Percentiles rank a stretch among this genome's conserved stretches.
phyloP scores from a whole-genome alignment of 192 early-diverging fungal species.

The Entomortierella beljakovae region DNA sequence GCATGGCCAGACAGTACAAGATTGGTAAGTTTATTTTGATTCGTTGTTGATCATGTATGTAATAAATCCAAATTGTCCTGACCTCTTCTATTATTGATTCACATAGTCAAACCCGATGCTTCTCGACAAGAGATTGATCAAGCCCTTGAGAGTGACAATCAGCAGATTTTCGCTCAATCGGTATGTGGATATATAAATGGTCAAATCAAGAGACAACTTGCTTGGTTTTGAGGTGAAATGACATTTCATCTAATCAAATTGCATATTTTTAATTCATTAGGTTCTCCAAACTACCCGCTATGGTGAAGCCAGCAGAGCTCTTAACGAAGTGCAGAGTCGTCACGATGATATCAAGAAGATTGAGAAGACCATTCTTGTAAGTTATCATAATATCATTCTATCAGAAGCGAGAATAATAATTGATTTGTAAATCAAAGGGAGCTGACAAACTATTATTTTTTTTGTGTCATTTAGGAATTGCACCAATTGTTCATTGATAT shows the following conservation, averaged over 20 bases:
- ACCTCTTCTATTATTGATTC: not conserved
- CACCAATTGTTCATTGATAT: conserved; percentile 93
- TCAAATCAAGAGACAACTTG: not conserved
- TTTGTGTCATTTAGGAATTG: conserved; percentile 68
- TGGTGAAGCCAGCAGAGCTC: conserved; percentile 76
- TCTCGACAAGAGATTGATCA: conserved; percentile 82
- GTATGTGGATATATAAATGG: conserved; percentile 32
- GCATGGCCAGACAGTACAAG: conserved; percentile 86
- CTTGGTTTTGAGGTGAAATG: not conserved
- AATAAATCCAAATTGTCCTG: not conserved
- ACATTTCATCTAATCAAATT: too few relatives aligned
- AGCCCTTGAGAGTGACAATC: conserved; percentile 79
- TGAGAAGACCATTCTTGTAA: conserved; percentile 86
- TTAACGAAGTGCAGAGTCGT: conserved; percentile 86
- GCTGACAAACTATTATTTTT: not conserved
- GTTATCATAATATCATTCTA: too few relatives aligned
- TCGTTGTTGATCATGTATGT: not conserved
- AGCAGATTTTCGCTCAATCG: conserved; percentile 86
- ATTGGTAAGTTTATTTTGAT: conserved; percentile 70
- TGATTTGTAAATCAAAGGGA: not conserved
- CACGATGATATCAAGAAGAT: conserved; percentile 91
- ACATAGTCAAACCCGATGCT: conserved; percentile 85
- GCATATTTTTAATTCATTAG: conserved; percentile 34
- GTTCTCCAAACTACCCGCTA: conserved; percentile 77
- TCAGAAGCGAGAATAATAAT: too few relatives aligned